Base-by-base conservation (phyloP, 805 yeast genomes). In the Metschnikowia matae region DNA sequence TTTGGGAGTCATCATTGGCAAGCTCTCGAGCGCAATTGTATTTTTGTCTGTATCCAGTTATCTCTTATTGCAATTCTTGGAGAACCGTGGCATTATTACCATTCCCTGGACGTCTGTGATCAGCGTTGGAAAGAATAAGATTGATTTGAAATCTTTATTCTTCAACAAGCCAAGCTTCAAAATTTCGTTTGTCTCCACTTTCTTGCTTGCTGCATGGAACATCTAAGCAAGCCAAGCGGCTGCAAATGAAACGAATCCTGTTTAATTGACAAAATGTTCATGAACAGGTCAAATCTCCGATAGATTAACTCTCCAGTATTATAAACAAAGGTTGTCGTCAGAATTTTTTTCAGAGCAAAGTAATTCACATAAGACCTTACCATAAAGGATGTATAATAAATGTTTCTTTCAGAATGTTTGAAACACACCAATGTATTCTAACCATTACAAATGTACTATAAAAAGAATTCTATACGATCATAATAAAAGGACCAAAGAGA, bases 121-220 rank as follows among this genome's bases (percentile, higher is more conserved):
- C 17, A 58, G 48, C 6, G 50, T 73, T 20, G 75, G 76, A 29
- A 60, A 60, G 23, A 62, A 64, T 34, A 58, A 54, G 43, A 62
- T 81, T 49, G 81, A 82, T 58, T 54, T 82, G 32, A 72, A 74
- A 59, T 68, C 73, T 32, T 71, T 83, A 68, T 61, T 83, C 15
- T 74, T 84, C 51, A 79, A 80, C 48, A 78, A 80, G 53, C 84
- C 86, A 37, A 77, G 84, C 52, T 84, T 84, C 73, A 82, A 81
- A 65, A 49, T 79, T 31, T 74, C 83, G 32, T 84, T 84, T 63
- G 60, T 77, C 7, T 62, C 75, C 40, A 67, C 83, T 8, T 83
- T 83, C 61, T 56, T 81, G 55, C 76, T 82, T 50, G 85, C 86
- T 26, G 87, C 86, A 26, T 80, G 71, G 67, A 80, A 81, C 51